Conservation (phyloP, 2,329 filamentous ascomycete species). For the Exophiala sp. region DNA sequence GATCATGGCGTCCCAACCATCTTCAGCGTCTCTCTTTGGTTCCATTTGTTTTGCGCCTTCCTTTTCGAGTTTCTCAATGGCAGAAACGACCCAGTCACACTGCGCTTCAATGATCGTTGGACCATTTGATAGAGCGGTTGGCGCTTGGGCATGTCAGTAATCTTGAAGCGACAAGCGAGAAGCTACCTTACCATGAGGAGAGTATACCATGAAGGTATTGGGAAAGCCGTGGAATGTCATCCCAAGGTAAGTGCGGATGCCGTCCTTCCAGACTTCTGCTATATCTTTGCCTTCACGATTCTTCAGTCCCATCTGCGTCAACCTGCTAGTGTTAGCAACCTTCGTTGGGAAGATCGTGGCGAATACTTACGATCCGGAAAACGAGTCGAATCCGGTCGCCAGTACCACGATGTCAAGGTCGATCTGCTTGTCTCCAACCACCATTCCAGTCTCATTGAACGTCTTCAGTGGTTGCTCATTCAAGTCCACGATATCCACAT, state of each 20-base stretch:
- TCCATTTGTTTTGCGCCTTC: conserved; percentile 51
- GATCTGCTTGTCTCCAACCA: conserved; percentile 11
- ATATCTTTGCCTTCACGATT: conserved; percentile 34
- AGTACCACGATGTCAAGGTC: conserved; percentile 42
- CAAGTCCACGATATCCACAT: conserved; percentile 48
- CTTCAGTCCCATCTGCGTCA: conserved; percentile 40
- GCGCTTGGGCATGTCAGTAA: conserved; percentile 24
- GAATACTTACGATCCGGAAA: conserved; percentile 33
- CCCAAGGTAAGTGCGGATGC: conserved; percentile 43
- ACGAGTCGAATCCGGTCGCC: conserved; percentile 45
- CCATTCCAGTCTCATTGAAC: conserved; percentile 20
- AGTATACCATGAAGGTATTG: conserved; percentile 53
- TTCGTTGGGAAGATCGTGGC: not conserved
- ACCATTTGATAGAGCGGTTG: conserved; percentile 25
- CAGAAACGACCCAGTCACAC: conserved; percentile 43
- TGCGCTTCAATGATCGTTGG: conserved; percentile 53
- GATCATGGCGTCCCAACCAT: conserved; percentile 51
- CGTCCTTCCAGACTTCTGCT: conserved; percentile 36
- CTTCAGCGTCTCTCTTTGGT: conserved; percentile 43
- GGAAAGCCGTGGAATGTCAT: conserved; percentile 42
- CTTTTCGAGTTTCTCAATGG: conserved; percentile 48
- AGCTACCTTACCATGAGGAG: conserved; percentile 43
- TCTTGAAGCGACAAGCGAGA: not conserved
- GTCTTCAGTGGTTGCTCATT: conserved; percentile 34
- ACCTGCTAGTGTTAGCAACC: conserved; percentile 17